A percentile compares a stretch with the other conserved stretches of the same genome.
phyloP scores from a whole-genome alignment of 2,329 filamentous ascomycete genomes.

The Coniella lustricola region DNA sequence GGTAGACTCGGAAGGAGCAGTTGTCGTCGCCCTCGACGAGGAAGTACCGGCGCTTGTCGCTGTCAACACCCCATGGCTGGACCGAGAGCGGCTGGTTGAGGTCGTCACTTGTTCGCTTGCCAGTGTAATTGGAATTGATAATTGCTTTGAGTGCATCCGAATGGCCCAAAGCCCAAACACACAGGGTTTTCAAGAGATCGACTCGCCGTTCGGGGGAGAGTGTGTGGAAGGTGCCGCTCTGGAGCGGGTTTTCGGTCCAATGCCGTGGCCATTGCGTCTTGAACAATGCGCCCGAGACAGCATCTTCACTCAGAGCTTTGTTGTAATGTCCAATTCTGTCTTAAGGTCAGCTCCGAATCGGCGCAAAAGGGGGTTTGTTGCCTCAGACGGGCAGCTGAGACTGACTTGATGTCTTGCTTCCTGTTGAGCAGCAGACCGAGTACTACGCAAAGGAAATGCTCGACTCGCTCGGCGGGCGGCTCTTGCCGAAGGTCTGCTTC shows the following conservation, averaged over 20 bases:
- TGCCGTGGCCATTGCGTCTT: conserved; percentile 79
- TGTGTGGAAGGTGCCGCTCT: conserved; percentile 70
- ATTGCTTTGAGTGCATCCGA: conserved; percentile 76
- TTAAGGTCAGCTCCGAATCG: not conserved
- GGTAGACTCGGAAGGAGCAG: conserved; percentile 87
- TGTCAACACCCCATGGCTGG: conserved; percentile 73
- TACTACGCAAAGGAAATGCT: conserved; percentile 83
- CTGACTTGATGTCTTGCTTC: conserved; percentile 98
- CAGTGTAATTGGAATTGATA: conserved; percentile 84
- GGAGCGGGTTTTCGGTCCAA: conserved; percentile 84
- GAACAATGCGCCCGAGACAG: conserved; percentile 62
- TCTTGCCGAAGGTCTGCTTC: conserved; percentile 76
- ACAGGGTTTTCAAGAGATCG: conserved; percentile 71
- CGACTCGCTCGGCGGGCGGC: conserved; percentile 74
- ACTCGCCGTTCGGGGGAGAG: conserved; percentile 81
- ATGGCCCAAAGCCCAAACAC: conserved; percentile 82
- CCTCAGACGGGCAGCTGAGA: not conserved
- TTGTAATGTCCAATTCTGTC: conserved; percentile 82
- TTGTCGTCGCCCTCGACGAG: conserved; percentile 91
- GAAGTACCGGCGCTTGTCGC: conserved; percentile 87
- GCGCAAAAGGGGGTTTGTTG: not conserved
- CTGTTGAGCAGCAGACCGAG: conserved; percentile 85
- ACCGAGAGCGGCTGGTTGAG: conserved; percentile 77
- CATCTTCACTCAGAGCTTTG: conserved; percentile 80
- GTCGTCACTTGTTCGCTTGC: conserved; percentile 71